Base-by-base conservation (phyloP, 805 yeast genomes). In the Candida maris region DNA sequence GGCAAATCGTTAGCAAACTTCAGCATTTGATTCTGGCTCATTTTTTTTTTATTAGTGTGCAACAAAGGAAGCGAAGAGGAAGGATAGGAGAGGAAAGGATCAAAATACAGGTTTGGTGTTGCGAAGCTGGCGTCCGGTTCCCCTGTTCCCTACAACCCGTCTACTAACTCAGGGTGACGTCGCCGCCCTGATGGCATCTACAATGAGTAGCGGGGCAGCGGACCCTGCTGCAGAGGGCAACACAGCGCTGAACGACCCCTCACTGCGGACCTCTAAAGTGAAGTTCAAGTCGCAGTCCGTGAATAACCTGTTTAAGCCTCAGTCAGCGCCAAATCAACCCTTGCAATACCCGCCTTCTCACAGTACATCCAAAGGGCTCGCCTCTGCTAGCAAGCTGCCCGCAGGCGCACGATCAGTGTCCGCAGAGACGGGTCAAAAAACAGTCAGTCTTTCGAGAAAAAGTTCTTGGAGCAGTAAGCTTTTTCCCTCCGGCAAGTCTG, bases 271-370 rank as follows among this genome's bases (percentile, higher is more conserved):
- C 25, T 23, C 48, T 4, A 40, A 36, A 28, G 48, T 49, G 22
- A 52, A 46, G 32, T 48, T 54, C 46, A 52, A 51, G 34, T 50
- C 60, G 12, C 58, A 54, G 32, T 52, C 59, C 12, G 57, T 48
- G 17, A 54, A 52, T 27, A 45, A 36, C 29, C 40, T 55, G 3
- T 56, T 56, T 49, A 51, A 48, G 27, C 45, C 38, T 12, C 17
- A 38, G 16, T 27, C 47, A 5, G 22, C 34, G 9, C 29, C 44
- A 14, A 34, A 13, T 13, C 43, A 39, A 29, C 6, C 21, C 18
- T 9, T 18, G 21, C 15, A 8, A 12, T 9, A 6, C 14, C 10
- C 21, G 8, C 10, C 14, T 7, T 15, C 31, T 7, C 19, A 7
- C 19, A 18, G 31, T 18, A 28, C 21, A 8, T 7, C 31, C 10